Evolutionary conservation across 2,329 filamentous ascomycete genomes (phyloP).

Genomic region (Sclerotinia glacialis): DNA sequence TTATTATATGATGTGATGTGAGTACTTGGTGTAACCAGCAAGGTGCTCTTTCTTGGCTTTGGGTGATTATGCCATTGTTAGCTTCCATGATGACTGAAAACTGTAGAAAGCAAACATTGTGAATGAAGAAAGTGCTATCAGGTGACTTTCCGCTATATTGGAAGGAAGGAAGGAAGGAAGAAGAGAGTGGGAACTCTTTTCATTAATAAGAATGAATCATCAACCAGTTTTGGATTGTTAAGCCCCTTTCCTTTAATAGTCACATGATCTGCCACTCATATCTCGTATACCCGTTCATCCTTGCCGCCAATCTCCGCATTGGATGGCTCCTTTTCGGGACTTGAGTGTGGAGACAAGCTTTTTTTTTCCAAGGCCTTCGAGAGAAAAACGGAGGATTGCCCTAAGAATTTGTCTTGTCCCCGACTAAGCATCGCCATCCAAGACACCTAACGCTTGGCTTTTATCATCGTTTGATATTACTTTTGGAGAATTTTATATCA

Average conservation of each 20-base stretch:
- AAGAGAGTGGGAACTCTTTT: neutral
- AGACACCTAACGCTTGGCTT: slow-evolving; percentile 17
- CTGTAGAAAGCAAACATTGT: neutral
- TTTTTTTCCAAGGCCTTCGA: slow-evolving; percentile 6
- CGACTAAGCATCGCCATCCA: slow-evolving; percentile 15
- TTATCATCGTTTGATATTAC: slow-evolving; percentile 1
- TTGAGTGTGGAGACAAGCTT: slow-evolving; percentile 20
- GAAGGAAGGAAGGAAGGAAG: neutral
- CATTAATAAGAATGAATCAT: neutral
- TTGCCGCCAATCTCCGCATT: slow-evolving; percentile 7
- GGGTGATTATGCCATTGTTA: neutral
- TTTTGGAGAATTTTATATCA: neutral
- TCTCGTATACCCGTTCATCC: neutral
- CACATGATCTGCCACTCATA: neutral
- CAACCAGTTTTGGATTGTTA: neutral
- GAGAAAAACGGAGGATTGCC: neutral
- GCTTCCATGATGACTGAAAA: neutral
- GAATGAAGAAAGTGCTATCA: neutral
- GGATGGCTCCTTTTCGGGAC: neutral
- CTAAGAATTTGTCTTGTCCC: neutral
- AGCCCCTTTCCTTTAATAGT: neutral
- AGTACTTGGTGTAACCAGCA: neutral
- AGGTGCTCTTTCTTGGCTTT: slow-evolving; percentile 12
- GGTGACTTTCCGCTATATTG: neutral
- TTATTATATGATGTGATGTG: neutral